phyloP scores from a whole-genome alignment of 2,329 filamentous ascomycete genomes.

The Didymella keratinophila region DNA sequence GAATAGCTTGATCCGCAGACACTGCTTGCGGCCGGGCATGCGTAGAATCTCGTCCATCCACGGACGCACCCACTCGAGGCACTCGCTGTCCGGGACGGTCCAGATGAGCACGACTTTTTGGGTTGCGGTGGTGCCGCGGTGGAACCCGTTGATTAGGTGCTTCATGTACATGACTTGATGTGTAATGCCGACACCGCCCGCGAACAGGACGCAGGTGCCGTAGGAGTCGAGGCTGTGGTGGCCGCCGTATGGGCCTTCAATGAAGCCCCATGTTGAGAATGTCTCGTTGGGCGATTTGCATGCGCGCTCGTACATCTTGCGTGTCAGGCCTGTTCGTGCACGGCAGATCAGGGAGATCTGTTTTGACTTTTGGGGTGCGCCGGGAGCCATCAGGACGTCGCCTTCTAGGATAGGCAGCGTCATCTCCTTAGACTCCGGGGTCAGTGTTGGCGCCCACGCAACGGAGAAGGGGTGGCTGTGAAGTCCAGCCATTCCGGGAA shows the following conservation, averaged over 20 bases:
- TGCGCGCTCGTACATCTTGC: slow-evolving; percentile 72
- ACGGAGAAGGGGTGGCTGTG: slow-evolving; percentile 60
- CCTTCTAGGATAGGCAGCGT: slow-evolving; percentile 45
- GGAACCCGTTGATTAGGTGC: slow-evolving; percentile 73
- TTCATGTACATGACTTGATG: slow-evolving; percentile 79
- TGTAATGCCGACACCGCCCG: slow-evolving; percentile 81
- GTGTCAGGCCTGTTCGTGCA: slow-evolving; percentile 76
- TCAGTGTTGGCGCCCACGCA: slow-evolving; percentile 54
- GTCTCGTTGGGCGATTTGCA: slow-evolving; percentile 65
- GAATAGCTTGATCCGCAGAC: slow-evolving; percentile 68
- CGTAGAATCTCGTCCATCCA: slow-evolving; percentile 72
- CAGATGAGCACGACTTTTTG: slow-evolving; percentile 78
- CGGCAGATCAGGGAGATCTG: slow-evolving; percentile 75
- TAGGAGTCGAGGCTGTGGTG: slow-evolving; percentile 76
- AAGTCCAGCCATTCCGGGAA: slow-evolving; percentile 57
- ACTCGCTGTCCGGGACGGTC: slow-evolving; percentile 77
- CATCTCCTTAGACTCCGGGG: slow-evolving; percentile 44
- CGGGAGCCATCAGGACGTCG: slow-evolving; percentile 32
- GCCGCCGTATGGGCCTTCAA: slow-evolving; percentile 80
- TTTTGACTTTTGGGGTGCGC: slow-evolving; percentile 43
- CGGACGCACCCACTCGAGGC: slow-evolving; percentile 68
- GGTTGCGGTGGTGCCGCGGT: slow-evolving; percentile 73
- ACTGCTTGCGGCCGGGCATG: slow-evolving; percentile 65
- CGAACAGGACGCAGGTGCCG: slow-evolving; percentile 80
- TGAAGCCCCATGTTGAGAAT: slow-evolving; percentile 69